Evolutionary conservation across 1,139 yeast genomes (phyloP).

Genomic region (Hansenula lynferdii): DNA sequence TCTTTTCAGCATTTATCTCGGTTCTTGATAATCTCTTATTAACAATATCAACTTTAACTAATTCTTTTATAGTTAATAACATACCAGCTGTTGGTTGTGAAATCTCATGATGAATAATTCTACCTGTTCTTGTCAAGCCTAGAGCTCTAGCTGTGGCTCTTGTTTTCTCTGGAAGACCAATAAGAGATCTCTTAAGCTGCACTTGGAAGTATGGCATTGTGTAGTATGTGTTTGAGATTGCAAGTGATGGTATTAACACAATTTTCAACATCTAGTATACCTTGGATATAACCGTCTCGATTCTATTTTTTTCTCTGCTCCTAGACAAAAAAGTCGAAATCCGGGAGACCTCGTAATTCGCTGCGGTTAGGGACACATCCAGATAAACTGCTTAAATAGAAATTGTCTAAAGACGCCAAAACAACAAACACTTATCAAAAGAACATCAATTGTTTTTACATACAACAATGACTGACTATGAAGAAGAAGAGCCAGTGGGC

Average conservation of each 20-base stretch:
- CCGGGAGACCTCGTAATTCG: neutral
- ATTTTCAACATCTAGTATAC: neutral
- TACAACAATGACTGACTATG: neutral
- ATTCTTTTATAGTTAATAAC: slow-evolving; percentile 77
- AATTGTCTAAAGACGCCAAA: no score
- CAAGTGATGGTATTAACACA: no score
- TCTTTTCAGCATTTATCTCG: slow-evolving; percentile 55
- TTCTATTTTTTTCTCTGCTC: neutral
- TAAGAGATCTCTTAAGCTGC: slow-evolving; percentile 74
- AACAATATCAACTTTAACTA: slow-evolving; percentile 79
- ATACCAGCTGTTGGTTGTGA: slow-evolving; percentile 83
- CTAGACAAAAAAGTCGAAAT: no score
- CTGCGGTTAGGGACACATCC: neutral
- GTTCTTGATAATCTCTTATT: slow-evolving; percentile 42
- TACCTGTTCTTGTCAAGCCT: slow-evolving; percentile 74
- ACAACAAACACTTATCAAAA: no score
- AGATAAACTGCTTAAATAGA: no score
- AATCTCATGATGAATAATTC: slow-evolving; percentile 67
- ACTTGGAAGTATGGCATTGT: slow-evolving; percentile 52
- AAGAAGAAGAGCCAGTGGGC: slow-evolving; percentile 3
- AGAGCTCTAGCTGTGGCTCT: slow-evolving; percentile 64
- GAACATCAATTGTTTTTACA: neutral
- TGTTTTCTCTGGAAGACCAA: slow-evolving; percentile 73
- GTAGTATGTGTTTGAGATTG: neutral
- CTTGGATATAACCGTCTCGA: neutral